Base-by-base conservation (phyloP, 108 stramenopile genomes). In the Parietichytrium sp. region DNA sequence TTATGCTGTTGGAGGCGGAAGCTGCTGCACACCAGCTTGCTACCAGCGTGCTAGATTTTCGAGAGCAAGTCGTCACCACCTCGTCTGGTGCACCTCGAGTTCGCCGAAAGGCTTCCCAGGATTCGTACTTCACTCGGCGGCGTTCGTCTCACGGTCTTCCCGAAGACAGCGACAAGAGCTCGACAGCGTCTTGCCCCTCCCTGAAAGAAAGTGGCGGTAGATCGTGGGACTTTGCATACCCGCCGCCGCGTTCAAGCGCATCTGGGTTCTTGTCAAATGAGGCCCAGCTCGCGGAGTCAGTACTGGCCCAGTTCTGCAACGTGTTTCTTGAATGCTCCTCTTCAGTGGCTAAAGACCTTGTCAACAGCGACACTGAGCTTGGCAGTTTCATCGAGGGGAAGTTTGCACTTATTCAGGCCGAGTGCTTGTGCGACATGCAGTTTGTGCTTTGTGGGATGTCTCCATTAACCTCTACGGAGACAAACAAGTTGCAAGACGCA, bases 401-500 rank as follows among this genome's bases (percentile, higher is more conserved):
- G 15, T 42, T 42, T 6, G 15, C 45, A 12, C 42, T 72, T 13
- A 25, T 72, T 25, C 61, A 72, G 42, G 61, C 61, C 10, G 61
- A 23, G 6, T 72, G 61, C 25, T 42, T 72, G 61, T 72, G 61
- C 20, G 61, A 72, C 2, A 72, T 72, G 13, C 61, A 72, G 61
- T 42, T 72, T 27, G 20, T 72, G 33, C 61, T 72, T 8, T 72
- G 61, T 20, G 61, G 61, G 38, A 72, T 72, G 61, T 72, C 61
- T 16, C 61, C 61, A 8, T 20, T 72, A 23, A 72, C 61, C 7
- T 45, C 61, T 6, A 72, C 38, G 10, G 61, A 72, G 45, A 72
- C 61, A 6, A 72, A 72, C 61, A 72, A 72, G 61, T 42, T 72
- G 6, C 61, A 72, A 25, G 61, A 72, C 20, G 61, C 61, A n/a